Conservation (phyloP, 371 early-diverging fungal species). For the Phascolomyces articulosus region DNA sequence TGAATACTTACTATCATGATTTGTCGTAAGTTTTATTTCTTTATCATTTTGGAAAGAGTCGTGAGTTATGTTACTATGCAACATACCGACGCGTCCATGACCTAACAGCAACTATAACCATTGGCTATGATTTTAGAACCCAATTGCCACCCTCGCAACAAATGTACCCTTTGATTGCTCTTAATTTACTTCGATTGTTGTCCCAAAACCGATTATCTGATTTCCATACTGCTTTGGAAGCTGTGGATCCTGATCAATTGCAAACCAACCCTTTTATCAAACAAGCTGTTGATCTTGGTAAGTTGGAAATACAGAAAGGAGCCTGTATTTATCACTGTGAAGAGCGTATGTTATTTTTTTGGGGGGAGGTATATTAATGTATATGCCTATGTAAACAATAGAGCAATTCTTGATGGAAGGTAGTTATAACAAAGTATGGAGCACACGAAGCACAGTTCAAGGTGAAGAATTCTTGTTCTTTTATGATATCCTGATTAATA, state of each 20-base stretch:
- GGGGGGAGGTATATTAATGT: too few relatives aligned
- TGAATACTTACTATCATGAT: constrained; percentile 89
- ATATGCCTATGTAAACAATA: too few relatives aligned
- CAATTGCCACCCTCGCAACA: constrained; percentile 70
- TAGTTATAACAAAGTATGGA: constrained; percentile 95
- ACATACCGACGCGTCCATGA: too few relatives aligned
- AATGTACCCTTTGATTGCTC: constrained; percentile 87
- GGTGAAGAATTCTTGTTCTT: constrained; percentile 91
- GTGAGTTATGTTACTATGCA: too few relatives aligned
- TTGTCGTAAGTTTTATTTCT: constrained; percentile 56
- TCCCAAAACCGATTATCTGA: constrained; percentile 94
- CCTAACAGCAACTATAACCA: too few relatives aligned
- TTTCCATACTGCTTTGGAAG: constrained; percentile 94
- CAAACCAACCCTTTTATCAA: constrained; percentile 81
- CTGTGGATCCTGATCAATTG: constrained; percentile 83
- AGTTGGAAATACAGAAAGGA: too few relatives aligned
- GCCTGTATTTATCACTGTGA: too few relatives aligned
- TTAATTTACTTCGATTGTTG: constrained; percentile 89
- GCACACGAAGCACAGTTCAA: constrained; percentile 83
- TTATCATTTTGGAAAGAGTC: too few relatives aligned
- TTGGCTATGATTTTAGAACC: neutral
- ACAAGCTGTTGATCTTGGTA: constrained; percentile 86
- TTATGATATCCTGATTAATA: constrained; percentile 90
- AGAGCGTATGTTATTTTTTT: constrained; percentile 29
- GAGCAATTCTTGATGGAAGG: constrained; percentile 97